Evolutionary conservation across 2,329 filamentous ascomycete genomes (phyloP), one percentile per base, ranked within the genome.

Genomic region (Penicillium brasilianum): DNA sequence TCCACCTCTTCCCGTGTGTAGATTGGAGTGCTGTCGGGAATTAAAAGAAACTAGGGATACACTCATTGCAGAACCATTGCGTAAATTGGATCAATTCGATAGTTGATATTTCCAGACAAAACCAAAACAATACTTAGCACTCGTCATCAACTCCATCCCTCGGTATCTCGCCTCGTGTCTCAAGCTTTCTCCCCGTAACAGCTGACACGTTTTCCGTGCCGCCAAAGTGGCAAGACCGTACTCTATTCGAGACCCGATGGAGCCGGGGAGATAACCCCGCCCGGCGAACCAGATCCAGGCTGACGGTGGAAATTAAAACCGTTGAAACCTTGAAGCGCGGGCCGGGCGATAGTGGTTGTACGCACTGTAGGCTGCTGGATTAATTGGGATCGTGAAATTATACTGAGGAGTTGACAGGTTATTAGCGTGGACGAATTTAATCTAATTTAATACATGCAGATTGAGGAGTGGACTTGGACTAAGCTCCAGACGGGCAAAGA

Each of bases 161-260:
- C 20, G n/a, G 14, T 10, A 4, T 13, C 41, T 44, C 13, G 16
- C 22, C 10, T 36, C 30, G 14, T 34, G 18, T 51, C 25, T 18
- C 49, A 30, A 22, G 9, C 4, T n/a, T 5, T 20, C 20, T 30
- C 41, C 50, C 41, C 52, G 54, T 48, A 18, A 39, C 46, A 57
- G 16, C 60, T 39, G 63, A 65, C 61, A 64, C 59, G 61, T 61
- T 64, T 59, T 37, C 14, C 18, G 14, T 46, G 41, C n/a, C 20
- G n/a, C 16, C 16, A 28, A 32, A 14, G 65, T 64, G 63, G 63
- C 63, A 57, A 66, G 50, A 53, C 16, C 10, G 8, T 32, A 67
- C 62, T 68, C 20, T 61, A 68, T 16, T 39, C 63, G 67, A 66
- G 64, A 69, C 67, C 18, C 25, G 37, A 64, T 63, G 60, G 62